Evolutionary conservation across 192 early-diverging fungal genomes (phyloP).

Genomic region (Linnemannia exigua): DNA sequence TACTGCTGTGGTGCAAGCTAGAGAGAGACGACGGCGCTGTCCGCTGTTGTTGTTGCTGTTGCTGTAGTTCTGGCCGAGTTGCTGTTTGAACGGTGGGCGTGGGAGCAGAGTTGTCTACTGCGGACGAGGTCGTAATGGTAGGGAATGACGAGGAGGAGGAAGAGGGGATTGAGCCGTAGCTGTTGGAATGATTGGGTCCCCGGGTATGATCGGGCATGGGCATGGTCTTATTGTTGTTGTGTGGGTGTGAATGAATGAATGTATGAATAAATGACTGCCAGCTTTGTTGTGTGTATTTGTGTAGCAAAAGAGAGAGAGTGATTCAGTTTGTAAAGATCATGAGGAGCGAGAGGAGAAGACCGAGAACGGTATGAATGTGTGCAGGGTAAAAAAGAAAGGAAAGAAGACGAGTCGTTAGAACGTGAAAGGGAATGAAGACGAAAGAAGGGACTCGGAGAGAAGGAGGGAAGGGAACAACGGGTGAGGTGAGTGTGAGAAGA

Average conservation of each 20-base stretch:
- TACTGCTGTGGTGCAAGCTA: slow-evolving; percentile 7
- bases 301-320: background rate
- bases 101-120: background rate
- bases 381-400: background rate
- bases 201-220: slow-evolving; percentile 12
- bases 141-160: background rate
- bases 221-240: background rate
- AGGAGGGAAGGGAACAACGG: background rate
- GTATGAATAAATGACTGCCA: background rate
- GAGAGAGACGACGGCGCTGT: background rate
- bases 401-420: background rate
- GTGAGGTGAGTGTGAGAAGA: background rate
- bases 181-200: background rate
- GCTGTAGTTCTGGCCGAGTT: background rate
- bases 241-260: no score
- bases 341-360: background rate
- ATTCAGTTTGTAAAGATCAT: background rate
- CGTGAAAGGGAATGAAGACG: slow-evolving; percentile 1
- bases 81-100: background rate
- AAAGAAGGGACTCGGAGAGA: background rate
- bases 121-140: background rate
- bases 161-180: slow-evolving; percentile 3
- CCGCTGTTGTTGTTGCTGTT: background rate
- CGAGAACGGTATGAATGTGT: background rate
- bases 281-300: background rate